Base-by-base conservation (phyloP, 805 yeast genomes). In the Ogataea salicorniae region DNA sequence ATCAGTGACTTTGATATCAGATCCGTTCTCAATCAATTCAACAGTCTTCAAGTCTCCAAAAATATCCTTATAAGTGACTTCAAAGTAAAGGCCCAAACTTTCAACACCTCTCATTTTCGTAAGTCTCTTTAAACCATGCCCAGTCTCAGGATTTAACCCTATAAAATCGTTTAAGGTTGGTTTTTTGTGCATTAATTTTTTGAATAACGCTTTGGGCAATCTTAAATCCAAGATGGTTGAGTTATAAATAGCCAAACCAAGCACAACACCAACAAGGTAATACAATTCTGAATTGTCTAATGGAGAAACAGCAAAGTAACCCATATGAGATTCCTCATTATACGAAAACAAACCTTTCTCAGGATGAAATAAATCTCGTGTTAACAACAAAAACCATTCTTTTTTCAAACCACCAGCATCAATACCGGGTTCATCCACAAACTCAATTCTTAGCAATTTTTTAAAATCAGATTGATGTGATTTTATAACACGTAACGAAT, bases 351-450 rank as follows among this genome's bases (percentile, higher is more conserved):
- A 72, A 0, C 88, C 89, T 33, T 81, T 77, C 41, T 72, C 70
- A 2, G 90, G 85, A 57, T 76, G 77, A 60, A 91, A 86, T 2
- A 92, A 63, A 23, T 84, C 83, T 48, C 77, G 78, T 1, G 87
- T 81, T 37, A 94, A 69, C 37, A 91, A 66, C 42, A 81, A 71
- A 64, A 94, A 91, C 99, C 99, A 92, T 60, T 92, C 99, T 60
- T 90, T 91, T 57, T 84, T 80, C 49, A 92, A 73, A 0, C 99
- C 99, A 2, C 99, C 98, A 0, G 90, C 97, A 69, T 92, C 99
- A 20, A 92, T 78, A 0, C 98, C 99, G 0, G 91, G 95, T 60
- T 92, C 99, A 49, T 83, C 83, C 4, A 84, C 69, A 63, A 94
- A 92, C 57, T 87, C 91, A 8, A 94, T 84, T 51, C 80, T 76